Evolutionary conservation across 257 asterid species (phyloP), one percentile per base, ranked within the genome.

Genomic region (Nyctanthes arbortristis): DNA sequence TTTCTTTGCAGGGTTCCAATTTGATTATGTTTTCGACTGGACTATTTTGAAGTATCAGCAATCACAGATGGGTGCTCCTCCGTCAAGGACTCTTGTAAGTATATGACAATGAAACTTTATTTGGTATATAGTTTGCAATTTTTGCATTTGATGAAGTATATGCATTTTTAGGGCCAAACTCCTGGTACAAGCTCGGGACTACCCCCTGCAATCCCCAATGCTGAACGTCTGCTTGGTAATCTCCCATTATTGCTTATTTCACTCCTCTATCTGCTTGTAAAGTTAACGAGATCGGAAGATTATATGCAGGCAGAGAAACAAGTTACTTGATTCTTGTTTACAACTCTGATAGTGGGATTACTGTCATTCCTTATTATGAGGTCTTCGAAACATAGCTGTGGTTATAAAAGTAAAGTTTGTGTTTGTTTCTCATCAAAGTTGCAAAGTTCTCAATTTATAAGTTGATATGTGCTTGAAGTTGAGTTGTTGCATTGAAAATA

Each of bases 11-110:
- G 98, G 98, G 65, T 93, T 93, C 83, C 98, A 90, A 75, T 93
- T 90, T 67, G 98, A 93, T 79, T 85, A 93, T 84, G 95, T 93
- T 68, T 93, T 93, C 81, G 98, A 93, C 81, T 90, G 98, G 98
- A 93, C 98, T 66, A 93, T 93, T 45, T 82, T 93, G 87, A 93
- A 88, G 86, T 93, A 88, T 75, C 98, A 88, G 80, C 98, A 93
- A 78, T 87, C 98, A 1, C 97, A 91, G 82, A 85, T 89, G 84
- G 81, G 95, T 32, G 82, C 95, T 79, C 89, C 96, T 70, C 91
- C 96, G 74, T 76, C 97, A 35, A 87, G 93, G 54, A 66, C 84
- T 66, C 82, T 70, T 77, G 97, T 93, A 87, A 85, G 93, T 81
- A 61, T 56, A 32, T 22, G 33, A 32, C 58, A 62, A 58, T 34